Percentiles rank a stretch among this genome's conserved stretches.
Conservation (phyloP, 208 protist species). For the Naegleria fowleri region DNA sequence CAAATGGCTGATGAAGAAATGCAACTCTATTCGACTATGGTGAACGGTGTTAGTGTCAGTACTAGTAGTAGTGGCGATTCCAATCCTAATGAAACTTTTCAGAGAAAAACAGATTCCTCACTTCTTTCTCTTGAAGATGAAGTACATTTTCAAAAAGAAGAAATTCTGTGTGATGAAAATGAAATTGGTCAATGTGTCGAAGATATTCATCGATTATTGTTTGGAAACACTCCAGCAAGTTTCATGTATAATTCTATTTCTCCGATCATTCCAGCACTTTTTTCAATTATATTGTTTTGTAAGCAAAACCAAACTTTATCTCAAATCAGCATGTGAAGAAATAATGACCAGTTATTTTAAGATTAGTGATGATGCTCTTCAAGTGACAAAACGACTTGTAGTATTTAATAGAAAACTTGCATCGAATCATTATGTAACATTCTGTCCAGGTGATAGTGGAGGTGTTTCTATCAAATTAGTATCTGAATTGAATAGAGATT, state of each 20-base stretch:
- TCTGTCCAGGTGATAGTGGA: neutral
- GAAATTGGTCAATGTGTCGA: conserved; percentile 6
- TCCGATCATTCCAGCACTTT: neutral
- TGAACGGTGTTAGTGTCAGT: too few relatives aligned
- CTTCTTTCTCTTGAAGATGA: neutral
- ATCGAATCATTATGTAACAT: neutral
- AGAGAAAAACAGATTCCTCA: neutral
- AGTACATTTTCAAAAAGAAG: neutral
- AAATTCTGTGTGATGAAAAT: neutral
- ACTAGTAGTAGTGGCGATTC: too few relatives aligned
- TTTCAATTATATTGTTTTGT: conserved; percentile 26
- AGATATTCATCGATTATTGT: neutral
- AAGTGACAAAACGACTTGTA: neutral
- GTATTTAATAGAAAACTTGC: neutral
- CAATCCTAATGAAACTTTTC: too few relatives aligned
- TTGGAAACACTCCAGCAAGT: neutral
- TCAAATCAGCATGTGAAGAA: conserved; percentile 19
- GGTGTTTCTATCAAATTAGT: neutral
- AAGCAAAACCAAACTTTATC: neutral
- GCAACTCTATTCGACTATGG: neutral
- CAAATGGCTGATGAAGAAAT: neutral
- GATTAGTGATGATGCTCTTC: neutral
- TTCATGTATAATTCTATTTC: neutral
- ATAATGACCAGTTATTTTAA: conserved; percentile 24
- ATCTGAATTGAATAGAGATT: neutral